Evolutionary conservation across 2,329 filamentous ascomycete genomes (phyloP), one percentile per base, ranked within the genome.

Genomic region (Bipolaris cookei): DNA sequence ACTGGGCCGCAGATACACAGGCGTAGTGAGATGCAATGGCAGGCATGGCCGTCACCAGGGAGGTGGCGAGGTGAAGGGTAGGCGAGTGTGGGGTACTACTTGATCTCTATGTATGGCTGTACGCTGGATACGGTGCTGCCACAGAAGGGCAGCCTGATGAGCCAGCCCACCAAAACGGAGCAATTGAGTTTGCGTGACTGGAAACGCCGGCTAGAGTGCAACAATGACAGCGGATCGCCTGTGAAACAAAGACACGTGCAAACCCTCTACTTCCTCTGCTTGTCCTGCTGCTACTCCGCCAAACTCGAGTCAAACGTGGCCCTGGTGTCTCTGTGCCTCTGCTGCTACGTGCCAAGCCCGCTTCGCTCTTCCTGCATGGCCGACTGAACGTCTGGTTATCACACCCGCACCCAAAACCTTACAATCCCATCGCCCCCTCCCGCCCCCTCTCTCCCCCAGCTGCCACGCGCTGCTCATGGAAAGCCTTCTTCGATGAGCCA

Each of bases 401-500:
- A 63, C 56, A 59, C 56, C 58, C 61, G 59, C 43, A 52, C 50
- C 60, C 58, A 65, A 63, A 58, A 59, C 49, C 51, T 51, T 47
- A 37, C 49, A 35, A 35, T 8, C 20, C 49, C 64, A 56, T 65
- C 56, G 55, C 46, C 46, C 44, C 51, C 54, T 58, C 65, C 65
- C 59, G 59, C 63, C 52, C 63, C 49, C 50, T 55, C 59, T 53
- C 48, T 51, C 46, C 51, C 61, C 54, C 60, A 64, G 67, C 69
- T 66, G 68, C 63, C 61, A 61, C 66, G 72, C 73, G 74, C 67
- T 71, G 68, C 75, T 72, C 67, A 78, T 78, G 76, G 76, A 71
- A 76, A 69, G 69, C 65, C 69, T 71, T 68, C 71, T 76, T 75
- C 75, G 78, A 79, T 78, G 76, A 79, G 75, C 77, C 80, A 84